Base-by-base conservation (phyloP, 2,329 filamentous ascomycete species). In the Neocucurbitaria cava region DNA sequence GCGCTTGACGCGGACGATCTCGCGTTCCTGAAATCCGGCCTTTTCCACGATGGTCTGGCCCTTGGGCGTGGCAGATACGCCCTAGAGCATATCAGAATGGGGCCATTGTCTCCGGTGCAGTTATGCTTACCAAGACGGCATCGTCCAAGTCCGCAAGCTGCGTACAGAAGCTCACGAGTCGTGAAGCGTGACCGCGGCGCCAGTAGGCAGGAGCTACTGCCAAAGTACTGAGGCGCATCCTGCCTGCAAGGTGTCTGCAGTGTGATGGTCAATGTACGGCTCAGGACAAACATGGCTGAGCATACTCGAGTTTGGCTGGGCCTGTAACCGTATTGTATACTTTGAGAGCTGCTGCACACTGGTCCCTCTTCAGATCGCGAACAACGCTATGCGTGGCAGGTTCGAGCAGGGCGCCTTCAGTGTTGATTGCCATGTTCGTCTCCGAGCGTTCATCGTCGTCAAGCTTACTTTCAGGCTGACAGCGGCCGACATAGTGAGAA, bases 1-100 rank as follows among this genome's bases (percentile, higher is more conserved):
- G 17, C 41, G 58, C 46, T 58, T 54, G 46, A 71, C 59, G 31
- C 54, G 56, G 21, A 69, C 46, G n/a, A 54, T 43, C 30, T 64
- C 67, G 21, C 59, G 57, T 49, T 66, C 63, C 49, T 67, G 58
- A 46, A 71, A 72, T 23, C 66, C 69, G 33, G 67, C 67, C 43
- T 66, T 67, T n/a, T 50, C 55, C 10, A 63, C 60, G 3, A 68
- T 52, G 20, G 42, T 55, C 15, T 63, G 62, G 42, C 68, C 67
- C 47, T 57, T 61, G 20, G 68, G 65, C 17, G 65, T 64, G 26
- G 65, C 68, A 40, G 68, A 70, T 43, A 70, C 53, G 26, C 64
- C 65, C 59, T 63, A 39, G 13, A 38, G 18, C 15, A n/a, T 28
- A 41, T 51, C 48, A 56, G 39, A 26, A 5, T 18, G 35, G 9